These are phyloP conservation scores for Exserohilum turcica DNA, from an alignment of 2,329 filamentous ascomycete genomes.

Conservation along the genomic window DNA sequence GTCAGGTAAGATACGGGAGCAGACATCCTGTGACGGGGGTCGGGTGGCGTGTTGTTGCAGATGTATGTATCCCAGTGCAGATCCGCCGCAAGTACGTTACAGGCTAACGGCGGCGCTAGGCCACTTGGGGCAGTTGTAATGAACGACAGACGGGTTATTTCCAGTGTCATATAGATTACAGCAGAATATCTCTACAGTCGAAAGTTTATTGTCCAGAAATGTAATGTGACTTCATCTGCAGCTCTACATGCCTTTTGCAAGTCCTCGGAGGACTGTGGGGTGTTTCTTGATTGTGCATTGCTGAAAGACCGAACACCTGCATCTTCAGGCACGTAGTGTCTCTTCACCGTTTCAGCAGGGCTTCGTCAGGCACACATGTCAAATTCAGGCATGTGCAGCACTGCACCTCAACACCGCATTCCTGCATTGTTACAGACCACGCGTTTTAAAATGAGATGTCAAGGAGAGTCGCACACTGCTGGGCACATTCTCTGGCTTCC, in stretches of 20 bases:
- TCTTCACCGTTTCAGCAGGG: slow-evolving; percentile 29
- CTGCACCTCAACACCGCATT: slow-evolving; percentile 1
- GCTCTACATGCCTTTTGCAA: too few species aligned
- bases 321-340: slow-evolving; percentile 26
- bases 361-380: slow-evolving; percentile 17
- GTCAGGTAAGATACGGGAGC: slow-evolving; percentile 11
- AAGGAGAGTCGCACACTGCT: not conserved
- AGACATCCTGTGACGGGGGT: slow-evolving; percentile 5
- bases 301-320: not conserved
- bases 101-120: slow-evolving; percentile 18
- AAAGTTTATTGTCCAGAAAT: too few species aligned
- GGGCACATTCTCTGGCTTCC: not conserved
- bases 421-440: slow-evolving; percentile 1
- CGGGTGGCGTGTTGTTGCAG: slow-evolving; percentile 28
- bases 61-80: slow-evolving; percentile 21
- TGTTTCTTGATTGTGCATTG: not conserved
- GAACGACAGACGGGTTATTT: slow-evolving; percentile 12
- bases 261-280: too few species aligned
- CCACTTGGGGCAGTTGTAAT: slow-evolving; percentile 12
- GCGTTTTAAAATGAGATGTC: slow-evolving; percentile 7
- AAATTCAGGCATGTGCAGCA: slow-evolving; percentile 10
- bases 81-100: slow-evolving; percentile 27
- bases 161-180: not conserved
- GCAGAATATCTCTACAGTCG: too few species aligned
- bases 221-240: not conserved